phyloP scores from a whole-genome alignment of 345 rosid species.

The Lepidium africanum region DNA sequence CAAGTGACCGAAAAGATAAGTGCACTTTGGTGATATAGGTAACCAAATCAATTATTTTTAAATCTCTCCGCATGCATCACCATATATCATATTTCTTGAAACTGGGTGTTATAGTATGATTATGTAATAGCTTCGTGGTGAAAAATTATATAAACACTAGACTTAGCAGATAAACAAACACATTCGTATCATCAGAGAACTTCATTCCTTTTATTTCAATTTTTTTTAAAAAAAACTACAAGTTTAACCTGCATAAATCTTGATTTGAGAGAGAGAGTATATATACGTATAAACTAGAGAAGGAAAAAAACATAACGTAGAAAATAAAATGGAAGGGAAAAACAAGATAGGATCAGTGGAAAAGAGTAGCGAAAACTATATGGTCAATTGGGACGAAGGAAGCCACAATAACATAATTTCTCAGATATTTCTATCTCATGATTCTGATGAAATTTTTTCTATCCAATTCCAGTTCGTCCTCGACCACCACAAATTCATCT shows the following conservation, averaged over 20 bases:
- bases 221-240: not conserved
- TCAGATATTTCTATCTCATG: conserved; percentile 16
- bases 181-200: no score
- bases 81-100: no score
- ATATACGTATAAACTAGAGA: not conserved
- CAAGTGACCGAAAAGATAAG: no score
- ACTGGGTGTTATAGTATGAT: no score
- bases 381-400: conserved; percentile 14
- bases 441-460: not conserved
- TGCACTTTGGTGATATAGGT: no score
- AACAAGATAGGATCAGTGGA: conserved; percentile 20
- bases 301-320: not conserved
- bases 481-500: not conserved
- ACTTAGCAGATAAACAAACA: no score
- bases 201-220: no score
- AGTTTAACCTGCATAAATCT: not conserved
- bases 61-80: no score
- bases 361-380: not conserved
- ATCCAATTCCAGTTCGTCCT: conserved; percentile 14
- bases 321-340: conserved; percentile 10
- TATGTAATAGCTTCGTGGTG: no score
- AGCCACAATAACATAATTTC: conserved; percentile 9
- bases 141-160: no score
- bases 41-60: no score
- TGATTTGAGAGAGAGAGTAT: not conserved